Percentiles rank a stretch among this genome's conserved stretches.
phyloP scores from a whole-genome alignment of 306 rosid species.

The Acmispon strigosus region DNA sequence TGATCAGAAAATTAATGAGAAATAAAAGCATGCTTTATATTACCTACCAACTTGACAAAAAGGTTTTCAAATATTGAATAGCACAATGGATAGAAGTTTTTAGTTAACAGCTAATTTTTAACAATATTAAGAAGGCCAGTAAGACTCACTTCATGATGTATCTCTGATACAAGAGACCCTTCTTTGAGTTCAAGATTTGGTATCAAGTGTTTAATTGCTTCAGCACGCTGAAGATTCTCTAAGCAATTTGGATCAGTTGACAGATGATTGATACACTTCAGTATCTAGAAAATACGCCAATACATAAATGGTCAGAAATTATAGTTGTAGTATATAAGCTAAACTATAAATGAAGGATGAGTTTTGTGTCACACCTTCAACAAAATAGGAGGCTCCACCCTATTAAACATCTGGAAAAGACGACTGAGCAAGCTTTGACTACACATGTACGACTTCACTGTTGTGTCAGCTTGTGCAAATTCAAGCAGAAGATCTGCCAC shows the following conservation, averaged over 20 bases:
- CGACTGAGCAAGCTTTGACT: slow-evolving; percentile 99
- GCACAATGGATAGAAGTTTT: background rate
- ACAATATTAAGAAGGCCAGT: slow-evolving; percentile 12
- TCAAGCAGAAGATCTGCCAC: slow-evolving; percentile 98
- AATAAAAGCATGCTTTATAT: background rate
- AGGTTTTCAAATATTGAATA: slow-evolving; percentile 10
- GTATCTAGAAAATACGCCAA: slow-evolving; percentile 48
- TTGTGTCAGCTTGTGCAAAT: slow-evolving; percentile 95
- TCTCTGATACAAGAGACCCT: slow-evolving; percentile 88
- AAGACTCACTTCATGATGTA: slow-evolving; percentile 76
- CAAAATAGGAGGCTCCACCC: slow-evolving; percentile 95
- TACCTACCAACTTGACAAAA: background rate
- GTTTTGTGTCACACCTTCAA: slow-evolving; percentile 54
- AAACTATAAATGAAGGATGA: background rate
- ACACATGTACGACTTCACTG: slow-evolving; percentile 87
- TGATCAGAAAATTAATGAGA: slow-evolving; percentile 1
- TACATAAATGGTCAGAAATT: slow-evolving; percentile 17
- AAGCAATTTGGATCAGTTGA: slow-evolving; percentile 99
- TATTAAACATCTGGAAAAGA: slow-evolving; percentile 97
- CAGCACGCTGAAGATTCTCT: slow-evolving; percentile 98
- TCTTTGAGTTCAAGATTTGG: slow-evolving; percentile 98
- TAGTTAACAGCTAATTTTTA: background rate
- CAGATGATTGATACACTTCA: slow-evolving; percentile 86
- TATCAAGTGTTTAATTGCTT: slow-evolving; percentile 92
- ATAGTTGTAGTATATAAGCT: background rate